These are phyloP conservation scores for Phytophthora syringae DNA, from an alignment of 352 stramenopile genomes.

Conservation along the genomic window DNA sequence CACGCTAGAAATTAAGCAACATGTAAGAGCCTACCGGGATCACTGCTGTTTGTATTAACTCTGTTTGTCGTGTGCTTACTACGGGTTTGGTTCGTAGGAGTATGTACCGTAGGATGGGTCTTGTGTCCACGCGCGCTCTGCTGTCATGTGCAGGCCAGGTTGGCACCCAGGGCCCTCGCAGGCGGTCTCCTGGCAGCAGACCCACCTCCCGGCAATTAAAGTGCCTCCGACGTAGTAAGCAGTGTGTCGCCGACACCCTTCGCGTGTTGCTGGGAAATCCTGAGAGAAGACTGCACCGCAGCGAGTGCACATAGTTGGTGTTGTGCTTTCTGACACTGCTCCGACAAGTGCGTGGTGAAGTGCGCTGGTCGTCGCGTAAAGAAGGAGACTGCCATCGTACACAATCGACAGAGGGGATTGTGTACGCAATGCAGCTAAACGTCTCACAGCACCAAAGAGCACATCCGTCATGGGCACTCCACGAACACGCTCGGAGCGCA, in stretches of 20 bases:
- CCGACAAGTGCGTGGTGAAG: conserved; percentile 30
- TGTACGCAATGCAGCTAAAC: conserved; percentile 38
- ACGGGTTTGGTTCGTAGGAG: conserved; percentile 36
- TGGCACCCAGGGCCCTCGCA: conserved; percentile 44
- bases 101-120: conserved; percentile 51
- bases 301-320: conserved; percentile 39
- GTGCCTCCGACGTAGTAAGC: conserved; percentile 59
- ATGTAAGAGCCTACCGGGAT: neutral
- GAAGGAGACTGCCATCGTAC: conserved; percentile 50
- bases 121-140: conserved; percentile 35
- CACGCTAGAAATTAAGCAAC: conserved; percentile 4
- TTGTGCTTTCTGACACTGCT: neutral
- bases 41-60: neutral
- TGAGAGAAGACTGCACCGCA: conserved; percentile 43
- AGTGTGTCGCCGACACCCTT: conserved; percentile 47
- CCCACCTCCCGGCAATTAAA: conserved; percentile 52
- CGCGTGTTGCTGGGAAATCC: conserved; percentile 30
- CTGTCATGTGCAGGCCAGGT: conserved; percentile 37
- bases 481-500: conserved; percentile 33
- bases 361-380: conserved; percentile 48
- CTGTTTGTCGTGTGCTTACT: neutral
- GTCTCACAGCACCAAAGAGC: conserved; percentile 52
- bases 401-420: conserved; percentile 30
- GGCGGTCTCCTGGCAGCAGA: conserved; percentile 55
- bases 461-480: conserved; percentile 39